Conservation (phyloP, 2,329 filamentous ascomycete genomes). For the Fonsecaea nubica region DNA sequence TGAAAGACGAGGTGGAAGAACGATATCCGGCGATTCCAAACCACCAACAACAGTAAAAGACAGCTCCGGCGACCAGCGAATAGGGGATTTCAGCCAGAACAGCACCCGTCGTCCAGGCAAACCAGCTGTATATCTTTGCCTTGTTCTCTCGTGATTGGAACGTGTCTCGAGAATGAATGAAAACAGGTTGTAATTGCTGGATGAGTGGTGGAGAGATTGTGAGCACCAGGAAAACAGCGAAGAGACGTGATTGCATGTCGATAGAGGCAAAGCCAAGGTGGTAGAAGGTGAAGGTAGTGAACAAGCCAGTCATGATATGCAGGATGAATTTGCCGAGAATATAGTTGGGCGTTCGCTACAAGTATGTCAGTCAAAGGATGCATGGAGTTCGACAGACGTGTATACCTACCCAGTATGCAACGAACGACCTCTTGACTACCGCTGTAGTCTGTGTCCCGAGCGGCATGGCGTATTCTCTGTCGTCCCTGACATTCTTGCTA, state of each 20-base stretch:
- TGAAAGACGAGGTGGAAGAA: slow-evolving; percentile 57
- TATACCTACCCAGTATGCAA: slow-evolving; percentile 62
- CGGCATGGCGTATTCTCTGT: slow-evolving; percentile 69
- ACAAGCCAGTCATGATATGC: slow-evolving; percentile 68
- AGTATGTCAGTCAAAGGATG: slow-evolving; percentile 10
- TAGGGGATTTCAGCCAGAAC: slow-evolving; percentile 75
- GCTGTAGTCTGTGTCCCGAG: slow-evolving; percentile 60
- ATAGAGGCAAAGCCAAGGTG: slow-evolving; percentile 63
- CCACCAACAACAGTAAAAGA: slow-evolving; percentile 73
- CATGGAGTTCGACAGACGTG: not conserved
- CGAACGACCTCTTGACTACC: slow-evolving; percentile 65
- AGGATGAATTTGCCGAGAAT: slow-evolving; percentile 65
- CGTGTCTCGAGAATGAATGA: slow-evolving; percentile 68
- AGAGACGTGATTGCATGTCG: slow-evolving; percentile 74
- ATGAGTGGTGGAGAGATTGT: slow-evolving; percentile 77
- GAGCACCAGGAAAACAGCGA: slow-evolving; percentile 77
- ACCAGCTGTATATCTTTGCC: slow-evolving; percentile 81
- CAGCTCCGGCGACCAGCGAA: slow-evolving; percentile 66
- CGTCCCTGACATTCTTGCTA: slow-evolving; percentile 53
- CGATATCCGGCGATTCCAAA: slow-evolving; percentile 63
- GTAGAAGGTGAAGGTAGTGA: slow-evolving; percentile 76
- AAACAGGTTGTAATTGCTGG: slow-evolving; percentile 77
- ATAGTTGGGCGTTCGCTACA: slow-evolving; percentile 65
- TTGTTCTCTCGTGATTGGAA: slow-evolving; percentile 75
- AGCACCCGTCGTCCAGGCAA: slow-evolving; percentile 69